Evolutionary conservation across 2,329 filamentous ascomycete genomes (phyloP).

Genomic region (Neonectria coccinea): DNA sequence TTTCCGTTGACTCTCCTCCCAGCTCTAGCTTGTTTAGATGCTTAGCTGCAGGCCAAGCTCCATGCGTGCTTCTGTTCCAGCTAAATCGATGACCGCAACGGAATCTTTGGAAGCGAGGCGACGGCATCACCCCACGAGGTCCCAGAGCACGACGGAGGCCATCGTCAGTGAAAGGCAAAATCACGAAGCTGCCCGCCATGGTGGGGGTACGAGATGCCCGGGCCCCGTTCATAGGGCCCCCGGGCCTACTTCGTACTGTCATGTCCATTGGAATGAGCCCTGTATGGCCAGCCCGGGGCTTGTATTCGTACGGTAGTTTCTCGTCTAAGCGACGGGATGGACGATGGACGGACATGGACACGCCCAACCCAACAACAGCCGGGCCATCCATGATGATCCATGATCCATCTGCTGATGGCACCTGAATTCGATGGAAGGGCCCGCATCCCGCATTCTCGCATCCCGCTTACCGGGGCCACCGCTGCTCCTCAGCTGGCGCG

Average conservation of each 20-base stretch:
- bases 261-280: background rate
- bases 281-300: background rate
- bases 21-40: slow-evolving; percentile 12
- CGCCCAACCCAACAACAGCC: background rate
- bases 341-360: too few relatives aligned
- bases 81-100: background rate
- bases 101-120: slow-evolving; percentile 2
- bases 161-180: background rate
- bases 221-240: slow-evolving; percentile 2
- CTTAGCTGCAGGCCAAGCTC: slow-evolving; percentile 11
- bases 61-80: background rate
- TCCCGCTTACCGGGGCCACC: slow-evolving; percentile 22
- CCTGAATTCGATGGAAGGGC: slow-evolving; percentile 6
- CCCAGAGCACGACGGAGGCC: background rate
- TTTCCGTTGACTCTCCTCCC: background rate
- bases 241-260: too few relatives aligned
- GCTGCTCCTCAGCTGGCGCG: slow-evolving; percentile 11
- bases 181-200: background rate
- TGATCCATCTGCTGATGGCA: background rate
- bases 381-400: background rate
- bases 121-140: background rate
- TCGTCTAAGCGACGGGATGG: background rate
- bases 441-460: slow-evolving; percentile 20
- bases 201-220: slow-evolving; percentile 16
- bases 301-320: background rate